Evolutionary conservation across 2,329 filamentous ascomycete species (phyloP).

Genomic region (Septoria petroselini): DNA sequence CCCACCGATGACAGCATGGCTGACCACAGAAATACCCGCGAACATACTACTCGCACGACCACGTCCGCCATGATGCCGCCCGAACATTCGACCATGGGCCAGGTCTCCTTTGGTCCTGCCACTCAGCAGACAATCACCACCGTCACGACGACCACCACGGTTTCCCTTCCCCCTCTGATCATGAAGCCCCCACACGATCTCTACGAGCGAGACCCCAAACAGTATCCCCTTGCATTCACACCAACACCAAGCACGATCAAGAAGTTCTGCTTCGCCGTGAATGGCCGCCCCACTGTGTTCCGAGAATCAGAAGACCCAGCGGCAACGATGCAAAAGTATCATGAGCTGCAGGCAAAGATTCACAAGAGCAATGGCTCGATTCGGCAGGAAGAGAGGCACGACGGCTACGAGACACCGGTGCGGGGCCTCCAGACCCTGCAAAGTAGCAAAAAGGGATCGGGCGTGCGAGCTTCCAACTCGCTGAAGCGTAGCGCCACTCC

Average conservation of each 20-base stretch:
- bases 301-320: conserved; percentile 59
- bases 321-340: conserved; percentile 49
- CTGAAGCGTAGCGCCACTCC: conserved; percentile 51
- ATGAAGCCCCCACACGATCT: conserved; percentile 70
- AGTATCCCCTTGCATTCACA: conserved; percentile 81
- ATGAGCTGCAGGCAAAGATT: conserved; percentile 32
- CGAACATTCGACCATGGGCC: conserved; percentile 49
- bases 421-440: conserved; percentile 18
- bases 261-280: conserved; percentile 71
- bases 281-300: conserved; percentile 60
- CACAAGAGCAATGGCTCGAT: conserved; percentile 32
- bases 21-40: conserved; percentile 14
- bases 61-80: conserved; percentile 28
- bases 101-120: conserved; percentile 61
- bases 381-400: conserved; percentile 28
- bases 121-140: conserved; percentile 70
- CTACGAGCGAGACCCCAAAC: conserved; percentile 73
- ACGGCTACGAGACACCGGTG: conserved; percentile 30
- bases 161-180: conserved; percentile 77
- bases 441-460: conserved; percentile 25
- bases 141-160: conserved; percentile 84
- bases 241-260: conserved; percentile 77
- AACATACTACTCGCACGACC: conserved; percentile 21
- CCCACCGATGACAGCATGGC: conserved; percentile 30
- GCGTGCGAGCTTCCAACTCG: conserved; percentile 36